A percentile compares a stretch with the other conserved stretches of the same genome.
These are phyloP conservation scores for Graphilbum ipis-grandicollis DNA, from an alignment of 2,329 filamentous ascomycete genomes.

Conservation along the genomic window DNA sequence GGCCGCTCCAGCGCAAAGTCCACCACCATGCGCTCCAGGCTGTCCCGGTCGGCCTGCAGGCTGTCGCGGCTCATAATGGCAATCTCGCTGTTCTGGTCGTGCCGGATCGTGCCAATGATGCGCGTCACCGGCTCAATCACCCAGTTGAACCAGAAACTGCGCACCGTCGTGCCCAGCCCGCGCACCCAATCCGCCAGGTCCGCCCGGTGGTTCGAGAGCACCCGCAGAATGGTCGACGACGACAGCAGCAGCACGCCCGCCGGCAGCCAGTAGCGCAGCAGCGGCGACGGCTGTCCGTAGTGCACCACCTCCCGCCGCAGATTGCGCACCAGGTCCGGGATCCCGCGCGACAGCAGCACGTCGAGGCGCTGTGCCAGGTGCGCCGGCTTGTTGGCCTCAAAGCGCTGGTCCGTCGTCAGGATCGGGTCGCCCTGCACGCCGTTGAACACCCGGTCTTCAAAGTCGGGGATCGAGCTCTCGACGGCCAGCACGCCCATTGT, in stretches of 20 bases:
- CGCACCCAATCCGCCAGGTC: conserved; percentile 67
- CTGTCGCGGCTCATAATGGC: conserved; percentile 93
- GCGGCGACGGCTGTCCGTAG: conserved; percentile 57
- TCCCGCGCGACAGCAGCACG: conserved; percentile 46
- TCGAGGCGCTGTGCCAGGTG: conserved; percentile 51
- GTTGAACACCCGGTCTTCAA: conserved; percentile 48
- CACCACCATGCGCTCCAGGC: conserved; percentile 92
- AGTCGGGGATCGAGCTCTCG: conserved; percentile 43
- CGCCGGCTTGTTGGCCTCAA: conserved; percentile 27
- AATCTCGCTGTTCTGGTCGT: conserved; percentile 83
- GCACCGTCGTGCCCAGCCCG: conserved; percentile 59
- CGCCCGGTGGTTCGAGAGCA: conserved; percentile 56
- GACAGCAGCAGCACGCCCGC: conserved; percentile 55
- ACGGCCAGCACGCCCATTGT: conserved; percentile 52
- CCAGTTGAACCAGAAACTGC: conserved; percentile 96
- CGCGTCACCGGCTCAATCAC: conserved; percentile 71
- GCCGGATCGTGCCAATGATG: conserved; percentile 79
- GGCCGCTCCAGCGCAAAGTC: conserved; percentile 84
- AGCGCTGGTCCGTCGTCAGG: conserved; percentile 32
- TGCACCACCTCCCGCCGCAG: conserved; percentile 37
- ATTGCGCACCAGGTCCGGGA: conserved; percentile 47
- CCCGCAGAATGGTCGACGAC: conserved; percentile 68
- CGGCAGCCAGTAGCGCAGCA: conserved; percentile 83
- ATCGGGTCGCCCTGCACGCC: conserved; percentile 44
- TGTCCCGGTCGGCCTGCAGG: conserved; percentile 75